A percentile compares a stretch with the other conserved stretches of the same genome.
phyloP scores from a whole-genome alignment of 2,329 filamentous ascomycete genomes.

The Chalaropsis ovoidea region DNA sequence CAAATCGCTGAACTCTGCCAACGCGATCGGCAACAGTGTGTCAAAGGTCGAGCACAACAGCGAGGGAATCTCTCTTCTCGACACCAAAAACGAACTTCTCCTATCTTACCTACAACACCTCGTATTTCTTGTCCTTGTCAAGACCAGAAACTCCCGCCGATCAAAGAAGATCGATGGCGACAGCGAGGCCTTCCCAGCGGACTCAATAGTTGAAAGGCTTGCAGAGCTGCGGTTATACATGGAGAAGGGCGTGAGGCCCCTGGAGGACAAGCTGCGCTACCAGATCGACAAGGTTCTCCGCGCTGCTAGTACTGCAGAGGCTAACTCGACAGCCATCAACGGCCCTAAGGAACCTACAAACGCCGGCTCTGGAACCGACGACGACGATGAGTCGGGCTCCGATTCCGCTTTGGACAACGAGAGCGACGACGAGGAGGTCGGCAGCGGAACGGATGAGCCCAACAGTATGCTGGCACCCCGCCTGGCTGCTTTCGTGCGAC shows the following conservation, averaged over 20 bases:
- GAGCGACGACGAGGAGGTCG: conserved; percentile 30
- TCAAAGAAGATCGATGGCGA: conserved; percentile 22
- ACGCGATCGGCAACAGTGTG: conserved; percentile 55
- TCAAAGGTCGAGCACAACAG: conserved; percentile 59
- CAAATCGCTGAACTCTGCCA: conserved; percentile 51
- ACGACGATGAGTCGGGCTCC: conserved; percentile 32
- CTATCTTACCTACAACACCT: conserved; percentile 93
- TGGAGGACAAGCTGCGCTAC: conserved; percentile 86
- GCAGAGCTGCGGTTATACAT: conserved; percentile 84
- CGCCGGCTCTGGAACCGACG: conserved; percentile 29
- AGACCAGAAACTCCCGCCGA: conserved; percentile 50
- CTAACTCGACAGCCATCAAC: conserved; percentile 28
- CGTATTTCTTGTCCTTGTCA: conserved; percentile 74
- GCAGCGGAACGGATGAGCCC: conserved; percentile 24
- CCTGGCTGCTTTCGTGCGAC: conserved; percentile 21
- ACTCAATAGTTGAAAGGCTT: conserved; percentile 67
- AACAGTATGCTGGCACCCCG: conserved; percentile 24
- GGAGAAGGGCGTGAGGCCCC: conserved; percentile 79
- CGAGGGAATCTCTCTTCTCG: conserved; percentile 86
- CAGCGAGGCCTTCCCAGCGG: conserved; percentile 19
- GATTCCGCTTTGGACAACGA: conserved; percentile 31
- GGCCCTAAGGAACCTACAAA: conserved; percentile 20
- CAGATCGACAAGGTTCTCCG: conserved; percentile 92
- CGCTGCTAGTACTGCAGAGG: conserved; percentile 65
- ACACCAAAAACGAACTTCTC: conserved; percentile 94